Percentiles rank a stretch among this genome's conserved stretches.
These are phyloP conservation scores for Yamagishiella unicocca DNA, from an alignment of 139 green algal genomes.

Conservation along the genomic window DNA sequence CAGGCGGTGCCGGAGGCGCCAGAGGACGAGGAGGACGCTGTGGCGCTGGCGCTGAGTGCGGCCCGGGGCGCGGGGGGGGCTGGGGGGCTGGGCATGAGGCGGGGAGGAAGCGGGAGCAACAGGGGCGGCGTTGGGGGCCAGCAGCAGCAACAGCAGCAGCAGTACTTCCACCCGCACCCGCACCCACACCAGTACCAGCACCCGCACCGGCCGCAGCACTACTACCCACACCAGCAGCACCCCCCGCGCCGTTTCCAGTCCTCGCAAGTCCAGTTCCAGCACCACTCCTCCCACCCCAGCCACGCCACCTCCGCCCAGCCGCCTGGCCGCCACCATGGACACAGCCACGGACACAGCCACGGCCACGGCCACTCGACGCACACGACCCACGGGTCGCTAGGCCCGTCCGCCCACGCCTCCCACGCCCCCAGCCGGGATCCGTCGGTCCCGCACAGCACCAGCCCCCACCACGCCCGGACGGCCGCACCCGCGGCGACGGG, in stretches of 20 bases:
- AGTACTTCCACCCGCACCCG: not conserved
- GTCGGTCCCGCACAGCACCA: not conserved
- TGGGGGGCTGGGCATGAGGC: too few relatives aligned
- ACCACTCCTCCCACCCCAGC: not conserved
- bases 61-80: not conserved
- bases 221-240: not conserved
- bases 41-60: not conserved
- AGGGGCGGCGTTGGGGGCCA: not conserved
- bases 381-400: not conserved
- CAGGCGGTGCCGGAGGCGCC: constrained; percentile 22
- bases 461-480: constrained; percentile 1
- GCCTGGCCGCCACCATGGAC: not conserved
- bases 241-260: not conserved
- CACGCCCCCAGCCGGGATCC: constrained; percentile 4
- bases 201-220: not conserved
- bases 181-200: not conserved
- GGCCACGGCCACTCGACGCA: not conserved
- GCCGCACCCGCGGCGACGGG: not conserved
- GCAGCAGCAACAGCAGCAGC: not conserved
- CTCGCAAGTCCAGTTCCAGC: not conserved
- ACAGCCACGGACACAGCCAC: not conserved
- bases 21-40: not conserved
- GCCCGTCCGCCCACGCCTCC: not conserved
- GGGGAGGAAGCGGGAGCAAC: not conserved
- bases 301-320: not conserved